Conservation (phyloP, 352 stramenopile species). For the Pythium aquatile region DNA sequence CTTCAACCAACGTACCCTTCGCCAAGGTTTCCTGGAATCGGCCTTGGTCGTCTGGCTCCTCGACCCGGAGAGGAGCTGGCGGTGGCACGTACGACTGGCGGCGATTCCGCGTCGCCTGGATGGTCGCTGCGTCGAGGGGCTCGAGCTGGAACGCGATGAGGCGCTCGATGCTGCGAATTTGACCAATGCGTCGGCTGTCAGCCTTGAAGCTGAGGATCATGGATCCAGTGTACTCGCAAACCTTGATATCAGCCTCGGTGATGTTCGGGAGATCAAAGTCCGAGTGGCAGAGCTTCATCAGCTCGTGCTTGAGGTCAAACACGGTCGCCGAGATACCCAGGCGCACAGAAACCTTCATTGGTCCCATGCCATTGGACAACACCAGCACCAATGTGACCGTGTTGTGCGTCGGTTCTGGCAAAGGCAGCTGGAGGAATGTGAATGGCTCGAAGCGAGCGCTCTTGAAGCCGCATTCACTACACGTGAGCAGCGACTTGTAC, state of each 20-base stretch:
- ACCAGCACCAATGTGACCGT: constrained; percentile 82
- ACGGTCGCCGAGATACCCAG: constrained; percentile 81
- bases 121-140: constrained; percentile 58
- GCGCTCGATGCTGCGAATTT: constrained; percentile 86
- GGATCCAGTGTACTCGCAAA: constrained; percentile 83
- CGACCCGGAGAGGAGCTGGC: constrained; percentile 26
- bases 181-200: constrained; percentile 76
- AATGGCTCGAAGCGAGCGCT: constrained; percentile 93
- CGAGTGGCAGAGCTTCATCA: constrained; percentile 75
- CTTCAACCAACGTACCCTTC: constrained; percentile 69
- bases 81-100: constrained; percentile 67
- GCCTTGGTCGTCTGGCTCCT: constrained; percentile 27
- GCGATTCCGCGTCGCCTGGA: constrained; percentile 70
- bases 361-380: constrained; percentile 64
- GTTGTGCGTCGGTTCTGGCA: constrained; percentile 86
- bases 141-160: constrained; percentile 86
- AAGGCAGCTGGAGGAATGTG: constrained; percentile 84
- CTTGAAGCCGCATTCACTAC: constrained; percentile 94
- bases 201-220: constrained; percentile 89
- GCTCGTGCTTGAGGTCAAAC: constrained; percentile 83
- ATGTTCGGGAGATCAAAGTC: constrained; percentile 68
- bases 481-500: constrained; percentile 98
- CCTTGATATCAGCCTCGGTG: constrained; percentile 77
- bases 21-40: constrained; percentile 59
- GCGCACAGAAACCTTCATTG: constrained; percentile 79